These are phyloP conservation scores for Cyclotella choctawhatcheeana DNA, from an alignment of 108 stramenopile genomes.

Conservation along the genomic window DNA sequence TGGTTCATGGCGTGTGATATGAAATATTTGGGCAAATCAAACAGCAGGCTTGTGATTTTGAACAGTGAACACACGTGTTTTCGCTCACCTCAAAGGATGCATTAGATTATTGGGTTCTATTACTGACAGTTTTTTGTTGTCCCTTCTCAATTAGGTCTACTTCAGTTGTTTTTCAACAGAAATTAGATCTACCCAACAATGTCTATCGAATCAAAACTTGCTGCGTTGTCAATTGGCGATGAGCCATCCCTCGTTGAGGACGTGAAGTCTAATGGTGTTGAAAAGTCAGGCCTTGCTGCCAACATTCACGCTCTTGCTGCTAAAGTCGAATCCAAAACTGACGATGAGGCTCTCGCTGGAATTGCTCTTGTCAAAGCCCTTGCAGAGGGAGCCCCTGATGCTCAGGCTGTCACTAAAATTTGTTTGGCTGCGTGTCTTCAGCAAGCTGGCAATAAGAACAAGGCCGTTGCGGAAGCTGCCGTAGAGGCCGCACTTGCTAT, in stretches of 20 bases:
- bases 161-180: neutral
- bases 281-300: constrained; percentile 79
- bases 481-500: constrained; percentile 79
- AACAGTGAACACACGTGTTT: too few species aligned
- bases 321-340: constrained; percentile 80
- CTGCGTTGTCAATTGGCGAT: constrained; percentile 80
- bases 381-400: constrained; percentile 70
- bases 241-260: constrained; percentile 75
- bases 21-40: too few species aligned
- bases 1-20: too few species aligned
- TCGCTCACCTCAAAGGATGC: too few species aligned
- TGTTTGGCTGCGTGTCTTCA: constrained; percentile 79
- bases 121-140: too few species aligned
- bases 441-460: constrained; percentile 72
- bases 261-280: constrained; percentile 82
- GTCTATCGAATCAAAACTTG: constrained; percentile 85
- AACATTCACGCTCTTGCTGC: constrained; percentile 67
- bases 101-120: too few species aligned
- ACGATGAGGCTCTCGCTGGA: constrained; percentile 80
- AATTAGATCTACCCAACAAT: constrained; percentile 27
- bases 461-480: constrained; percentile 63
- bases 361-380: constrained; percentile 78
- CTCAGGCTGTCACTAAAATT: constrained; percentile 78
- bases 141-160: neutral
- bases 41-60: too few species aligned